Conservation (phyloP, 1,284 basidiomycete genomes). For the Salmacisia buchloeana region DNA sequence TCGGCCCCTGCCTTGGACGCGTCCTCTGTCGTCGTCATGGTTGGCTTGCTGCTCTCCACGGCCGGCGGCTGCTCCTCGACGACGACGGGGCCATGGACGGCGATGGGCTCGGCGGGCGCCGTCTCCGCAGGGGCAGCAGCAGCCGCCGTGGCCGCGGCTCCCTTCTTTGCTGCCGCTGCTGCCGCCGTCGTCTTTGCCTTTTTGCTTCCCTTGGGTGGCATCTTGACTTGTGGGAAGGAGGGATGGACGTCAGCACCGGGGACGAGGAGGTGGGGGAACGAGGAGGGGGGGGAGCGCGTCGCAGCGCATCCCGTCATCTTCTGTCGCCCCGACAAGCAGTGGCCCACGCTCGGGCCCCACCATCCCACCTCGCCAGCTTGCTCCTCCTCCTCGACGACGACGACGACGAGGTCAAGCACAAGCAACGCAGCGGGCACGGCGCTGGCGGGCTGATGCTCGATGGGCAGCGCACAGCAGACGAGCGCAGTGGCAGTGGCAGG, state of each 20-base stretch:
- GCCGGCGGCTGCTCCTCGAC: too few relatives aligned
- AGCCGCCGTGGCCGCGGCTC: constrained; percentile 7
- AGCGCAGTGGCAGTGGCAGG: too few relatives aligned
- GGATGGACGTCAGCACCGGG: neutral
- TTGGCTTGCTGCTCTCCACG: too few relatives aligned
- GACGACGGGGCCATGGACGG: too few relatives aligned
- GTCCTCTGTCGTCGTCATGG: neutral
- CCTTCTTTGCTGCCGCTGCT: neutral
- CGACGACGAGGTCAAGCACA: too few relatives aligned
- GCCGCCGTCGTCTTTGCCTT: constrained; percentile 3
- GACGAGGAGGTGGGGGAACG: neutral
- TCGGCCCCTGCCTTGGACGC: neutral
- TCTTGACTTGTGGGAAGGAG: neutral
- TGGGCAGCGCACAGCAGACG: too few relatives aligned
- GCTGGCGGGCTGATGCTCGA: too few relatives aligned
- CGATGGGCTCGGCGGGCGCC: too few relatives aligned
- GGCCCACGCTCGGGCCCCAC: neutral
- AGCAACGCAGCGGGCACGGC: too few relatives aligned
- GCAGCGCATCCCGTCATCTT: too few relatives aligned
- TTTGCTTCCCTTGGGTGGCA: constrained; percentile 7
- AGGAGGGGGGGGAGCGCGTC: neutral
- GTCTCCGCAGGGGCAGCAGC: neutral
- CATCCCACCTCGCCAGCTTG: neutral
- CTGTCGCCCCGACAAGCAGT: neutral
- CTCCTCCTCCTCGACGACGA: too few relatives aligned